These are phyloP conservation scores for Porodaedalea pini DNA, from an alignment of 1,284 basidiomycete species.

Conservation along the genomic window DNA sequence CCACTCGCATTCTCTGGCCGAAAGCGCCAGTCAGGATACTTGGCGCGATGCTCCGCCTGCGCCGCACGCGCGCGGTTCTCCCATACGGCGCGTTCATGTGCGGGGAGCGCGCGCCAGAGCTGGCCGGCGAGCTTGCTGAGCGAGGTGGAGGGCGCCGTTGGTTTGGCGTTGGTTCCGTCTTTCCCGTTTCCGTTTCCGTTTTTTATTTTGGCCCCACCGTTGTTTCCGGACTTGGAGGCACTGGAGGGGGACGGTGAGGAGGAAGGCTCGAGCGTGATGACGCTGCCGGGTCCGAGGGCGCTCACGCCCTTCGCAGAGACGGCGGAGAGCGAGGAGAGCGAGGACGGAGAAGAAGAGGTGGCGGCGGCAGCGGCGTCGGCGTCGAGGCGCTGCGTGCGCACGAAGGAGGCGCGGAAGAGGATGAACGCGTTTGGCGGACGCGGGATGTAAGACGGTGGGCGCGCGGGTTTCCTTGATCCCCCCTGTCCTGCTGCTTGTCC, in stretches of 20 bases:
- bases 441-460: conserved; percentile 63
- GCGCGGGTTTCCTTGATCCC: neutral
- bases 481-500: neutral
- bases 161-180: conserved; percentile 64
- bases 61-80: conserved; percentile 71
- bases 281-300: conserved; percentile 2
- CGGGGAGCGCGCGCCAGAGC: conserved; percentile 60
- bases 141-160: conserved; percentile 58
- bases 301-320: conserved; percentile 5
- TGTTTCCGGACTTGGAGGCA: neutral
- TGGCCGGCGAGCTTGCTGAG: conserved; percentile 59
- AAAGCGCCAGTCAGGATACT: conserved; percentile 77
- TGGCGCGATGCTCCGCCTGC: conserved; percentile 70
- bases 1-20: conserved; percentile 52
- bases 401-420: conserved; percentile 88
- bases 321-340: neutral
- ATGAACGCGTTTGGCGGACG: conserved; percentile 95
- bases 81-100: conserved; percentile 64
- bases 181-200: neutral
- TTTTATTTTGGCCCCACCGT: conserved; percentile 17
- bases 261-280: neutral
- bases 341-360: neutral
- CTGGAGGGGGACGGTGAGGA: neutral
- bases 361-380: neutral
- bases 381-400: conserved; percentile 43